Evolutionary conservation across 805 yeast species (phyloP), one percentile per base, ranked within the genome.

Genomic region (Kluyveromyces nonfermentans): DNA sequence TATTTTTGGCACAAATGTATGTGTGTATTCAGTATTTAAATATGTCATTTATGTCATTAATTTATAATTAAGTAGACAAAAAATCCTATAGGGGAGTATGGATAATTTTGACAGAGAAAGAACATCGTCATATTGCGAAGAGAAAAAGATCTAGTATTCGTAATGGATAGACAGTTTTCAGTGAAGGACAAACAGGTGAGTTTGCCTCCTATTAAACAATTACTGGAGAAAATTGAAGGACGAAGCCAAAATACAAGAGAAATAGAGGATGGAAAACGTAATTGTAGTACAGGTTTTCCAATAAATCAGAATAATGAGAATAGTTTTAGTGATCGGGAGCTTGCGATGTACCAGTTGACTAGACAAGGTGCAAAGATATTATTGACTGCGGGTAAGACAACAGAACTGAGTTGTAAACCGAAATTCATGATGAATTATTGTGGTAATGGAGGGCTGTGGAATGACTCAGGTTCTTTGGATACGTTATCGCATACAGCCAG

Each of bases 401-500:
- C 12, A 14, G 30, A 14, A 6, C 4, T 25, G 9, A 25, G 4
- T 10, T 25, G 12, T 25, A 14, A 14, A 25, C 30, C 9, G 12
- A 25, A 25, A 10, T 25, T 10, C 30, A 14, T 25, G 30, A 25
- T n/a, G n/a, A n/a, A n/a, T n/a, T n/a, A n/a, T n/a, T n/a, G n/a
- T n/a, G n/a, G n/a, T n/a, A n/a, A 25, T 25, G 30, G 30, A 25
- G 7, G 7, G 12, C 3, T 25, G 9, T 25, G 14, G 30, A 25
- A 25, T 25, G 30, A 25, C 9, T 25, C 30, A 25, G 30, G 30
- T 3, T 25, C 30, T 25, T 25, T 38, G 31, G 22, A 10, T n/a
- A 38, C 41, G 33, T 34, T 38, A 17, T 38, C 41, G 9, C 19
- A 38, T 9, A 38, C 41, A 19, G 41, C 41, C 7, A 38, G 34